Conservation (phyloP, 108 stramenopile genomes). For the Asterionellopsis glacialis region DNA sequence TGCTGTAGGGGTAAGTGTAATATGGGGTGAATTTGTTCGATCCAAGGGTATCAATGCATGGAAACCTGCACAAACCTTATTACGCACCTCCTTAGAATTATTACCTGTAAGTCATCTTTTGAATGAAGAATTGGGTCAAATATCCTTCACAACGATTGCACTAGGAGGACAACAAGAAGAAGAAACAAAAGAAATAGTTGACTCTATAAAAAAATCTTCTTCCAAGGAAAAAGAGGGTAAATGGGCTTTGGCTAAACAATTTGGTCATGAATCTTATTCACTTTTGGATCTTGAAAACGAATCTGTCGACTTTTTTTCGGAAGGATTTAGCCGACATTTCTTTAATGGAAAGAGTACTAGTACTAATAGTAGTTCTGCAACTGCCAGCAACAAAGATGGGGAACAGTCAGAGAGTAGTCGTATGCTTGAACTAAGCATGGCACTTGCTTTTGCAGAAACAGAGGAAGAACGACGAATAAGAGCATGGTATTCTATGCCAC, state of each 20-base stretch:
- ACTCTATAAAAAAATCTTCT: background rate
- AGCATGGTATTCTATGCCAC: constrained; percentile 37
- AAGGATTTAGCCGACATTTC: background rate
- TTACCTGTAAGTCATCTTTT: constrained; percentile 33
- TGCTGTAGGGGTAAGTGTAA: constrained; percentile 43
- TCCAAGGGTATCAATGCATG: constrained; percentile 18
- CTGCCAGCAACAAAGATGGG: background rate
- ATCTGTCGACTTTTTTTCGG: background rate
- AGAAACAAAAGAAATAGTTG: constrained; percentile 5
- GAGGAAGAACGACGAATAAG: constrained; percentile 51
- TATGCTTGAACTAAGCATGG: constrained; percentile 13
- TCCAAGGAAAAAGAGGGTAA: background rate
- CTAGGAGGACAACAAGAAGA: no score
- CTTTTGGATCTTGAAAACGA: constrained; percentile 11
- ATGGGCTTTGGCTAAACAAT: constrained; percentile 2
- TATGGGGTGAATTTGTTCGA: constrained; percentile 31
- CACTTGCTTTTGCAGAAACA: constrained; percentile 42
- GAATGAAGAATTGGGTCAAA: constrained; percentile 28
- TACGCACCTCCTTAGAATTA: constrained; percentile 59
- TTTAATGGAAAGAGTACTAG: background rate
- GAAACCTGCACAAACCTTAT: constrained; percentile 54
- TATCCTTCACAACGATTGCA: constrained; percentile 24
- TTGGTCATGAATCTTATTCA: constrained; percentile 8
- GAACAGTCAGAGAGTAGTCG: background rate
- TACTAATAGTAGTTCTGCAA: background rate